A percentile compares a stretch with the other conserved stretches of the same genome.
Conservation (phyloP, 768 basidiomycete species). For the Mycena rebaudengoi region DNA sequence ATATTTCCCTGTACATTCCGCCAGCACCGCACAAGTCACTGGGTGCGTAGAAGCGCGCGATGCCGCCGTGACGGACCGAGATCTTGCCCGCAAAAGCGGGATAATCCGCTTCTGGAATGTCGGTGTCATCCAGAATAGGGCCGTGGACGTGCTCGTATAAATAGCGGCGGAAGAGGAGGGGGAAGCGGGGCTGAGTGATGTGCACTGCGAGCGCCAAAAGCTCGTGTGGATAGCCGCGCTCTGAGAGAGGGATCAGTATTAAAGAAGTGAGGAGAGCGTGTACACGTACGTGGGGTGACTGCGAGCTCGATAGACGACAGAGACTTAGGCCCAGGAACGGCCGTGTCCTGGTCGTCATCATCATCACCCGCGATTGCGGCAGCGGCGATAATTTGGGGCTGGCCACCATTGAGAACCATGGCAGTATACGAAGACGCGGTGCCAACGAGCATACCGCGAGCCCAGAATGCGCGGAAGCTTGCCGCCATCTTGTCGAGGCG, state of each 20-base stretch:
- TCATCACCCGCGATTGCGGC: not conserved
- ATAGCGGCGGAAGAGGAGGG: not conserved
- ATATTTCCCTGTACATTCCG: too few species aligned
- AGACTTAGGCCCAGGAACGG: not conserved
- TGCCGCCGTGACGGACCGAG: too few species aligned
- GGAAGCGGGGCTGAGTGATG: not conserved
- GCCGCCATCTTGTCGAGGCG: constrained; percentile 39
- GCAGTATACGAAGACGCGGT: not conserved
- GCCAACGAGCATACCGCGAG: too few species aligned
- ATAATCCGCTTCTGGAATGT: not conserved
- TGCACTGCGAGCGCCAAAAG: not conserved
- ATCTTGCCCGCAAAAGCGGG: not conserved
- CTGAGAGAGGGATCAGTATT: not conserved
- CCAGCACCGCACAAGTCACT: too few species aligned
- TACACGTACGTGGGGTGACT: not conserved
- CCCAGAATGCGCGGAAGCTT: not conserved
- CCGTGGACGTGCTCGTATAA: not conserved
- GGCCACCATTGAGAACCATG: not conserved
- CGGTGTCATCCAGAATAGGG: not conserved
- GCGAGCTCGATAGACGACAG: not conserved
- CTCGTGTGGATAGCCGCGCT: not conserved
- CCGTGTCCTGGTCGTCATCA: not conserved
- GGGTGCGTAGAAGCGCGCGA: too few species aligned
- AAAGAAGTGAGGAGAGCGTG: not conserved
- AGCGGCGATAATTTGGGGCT: not conserved